Conservation (phyloP, 805 yeast genomes). For the Tetrapisispora phaffii region DNA sequence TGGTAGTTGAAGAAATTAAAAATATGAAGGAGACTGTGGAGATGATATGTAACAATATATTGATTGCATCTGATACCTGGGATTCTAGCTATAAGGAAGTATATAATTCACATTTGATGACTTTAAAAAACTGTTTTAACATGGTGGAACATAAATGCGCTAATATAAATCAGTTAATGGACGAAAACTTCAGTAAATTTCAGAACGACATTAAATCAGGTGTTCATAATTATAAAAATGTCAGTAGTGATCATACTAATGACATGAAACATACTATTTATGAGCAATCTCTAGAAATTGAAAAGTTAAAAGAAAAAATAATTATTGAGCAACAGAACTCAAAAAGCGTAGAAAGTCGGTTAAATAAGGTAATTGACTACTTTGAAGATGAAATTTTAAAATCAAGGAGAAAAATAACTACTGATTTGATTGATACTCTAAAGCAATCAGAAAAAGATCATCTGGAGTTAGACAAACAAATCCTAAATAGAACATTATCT, state of each 20-base stretch:
- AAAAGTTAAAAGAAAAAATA: slow-evolving; percentile 8
- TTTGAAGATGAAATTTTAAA: slow-evolving; percentile 8
- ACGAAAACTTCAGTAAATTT: background rate
- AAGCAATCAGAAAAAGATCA: slow-evolving; percentile 6
- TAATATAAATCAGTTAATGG: background rate
- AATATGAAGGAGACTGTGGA: background rate
- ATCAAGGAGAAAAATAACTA: slow-evolving; percentile 7
- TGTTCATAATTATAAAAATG: background rate
- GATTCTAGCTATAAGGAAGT: background rate
- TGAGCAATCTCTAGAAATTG: background rate
- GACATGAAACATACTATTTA: background rate
- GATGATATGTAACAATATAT: background rate
- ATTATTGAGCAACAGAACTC: slow-evolving; percentile 5
- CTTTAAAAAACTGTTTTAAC: background rate
- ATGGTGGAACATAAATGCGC: background rate
- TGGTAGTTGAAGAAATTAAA: background rate
- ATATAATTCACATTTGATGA: background rate
- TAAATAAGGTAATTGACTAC: slow-evolving; percentile 7
- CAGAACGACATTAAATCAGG: background rate
- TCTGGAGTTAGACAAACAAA: slow-evolving; percentile 2
- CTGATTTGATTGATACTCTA: slow-evolving; percentile 4
- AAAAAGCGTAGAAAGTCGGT: slow-evolving; percentile 4
- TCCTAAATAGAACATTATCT: background rate
- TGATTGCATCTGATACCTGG: background rate
- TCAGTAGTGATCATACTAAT: background rate